phyloP scores from a whole-genome alignment of 495 filamentous ascomycete species.

The Immersiella caudata region DNA sequence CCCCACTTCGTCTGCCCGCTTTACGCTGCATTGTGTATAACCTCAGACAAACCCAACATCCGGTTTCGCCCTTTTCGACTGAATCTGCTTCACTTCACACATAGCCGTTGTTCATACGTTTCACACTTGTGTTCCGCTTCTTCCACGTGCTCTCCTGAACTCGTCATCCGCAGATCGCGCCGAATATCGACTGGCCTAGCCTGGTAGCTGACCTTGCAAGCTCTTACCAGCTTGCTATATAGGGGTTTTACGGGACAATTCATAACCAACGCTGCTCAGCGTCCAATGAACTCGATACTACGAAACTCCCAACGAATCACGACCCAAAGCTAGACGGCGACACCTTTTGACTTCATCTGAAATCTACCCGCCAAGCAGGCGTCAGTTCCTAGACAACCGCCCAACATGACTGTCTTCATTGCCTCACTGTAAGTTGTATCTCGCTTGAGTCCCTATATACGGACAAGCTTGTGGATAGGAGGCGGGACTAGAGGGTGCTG shows the following conservation, averaged over 20 bases:
- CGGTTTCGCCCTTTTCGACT: constrained; percentile 12
- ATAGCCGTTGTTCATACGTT: neutral
- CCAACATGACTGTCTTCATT: constrained; percentile 79
- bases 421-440: constrained; percentile 71
- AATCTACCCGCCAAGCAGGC: neutral
- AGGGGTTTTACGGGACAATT: neutral
- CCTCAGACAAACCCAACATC: neutral
- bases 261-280: neutral
- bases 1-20: neutral
- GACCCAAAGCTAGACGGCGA: neutral
- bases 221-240: neutral
- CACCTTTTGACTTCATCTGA: neutral
- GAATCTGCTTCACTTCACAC: neutral
- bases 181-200: neutral
- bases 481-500: neutral
- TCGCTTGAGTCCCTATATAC: neutral
- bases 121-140: neutral
- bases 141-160: neutral
- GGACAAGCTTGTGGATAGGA: constrained; percentile 1
- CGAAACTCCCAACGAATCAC: neutral
- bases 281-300: neutral
- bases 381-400: constrained; percentile 9
- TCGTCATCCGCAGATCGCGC: neutral
- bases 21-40: neutral
- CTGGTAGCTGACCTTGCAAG: neutral